Evolutionary conservation across 23 red algal species (phyloP).

Genomic region (Rhodosorus marinus): DNA sequence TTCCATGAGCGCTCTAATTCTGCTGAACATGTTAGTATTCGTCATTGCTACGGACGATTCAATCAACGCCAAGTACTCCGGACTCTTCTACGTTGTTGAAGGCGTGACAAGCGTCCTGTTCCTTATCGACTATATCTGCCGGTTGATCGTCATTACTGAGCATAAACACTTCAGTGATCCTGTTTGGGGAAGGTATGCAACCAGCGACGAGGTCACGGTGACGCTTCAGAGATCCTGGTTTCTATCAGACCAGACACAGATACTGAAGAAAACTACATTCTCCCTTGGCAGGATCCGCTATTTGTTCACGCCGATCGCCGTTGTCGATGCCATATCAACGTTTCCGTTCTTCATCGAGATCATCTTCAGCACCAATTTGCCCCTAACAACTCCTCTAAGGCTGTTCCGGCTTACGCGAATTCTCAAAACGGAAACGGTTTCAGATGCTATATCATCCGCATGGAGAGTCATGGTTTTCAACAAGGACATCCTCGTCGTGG

Average conservation of each 20-base stretch:
- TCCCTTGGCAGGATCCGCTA: too few relatives aligned
- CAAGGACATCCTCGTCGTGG: background rate
- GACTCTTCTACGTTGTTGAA: background rate
- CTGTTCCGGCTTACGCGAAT: background rate
- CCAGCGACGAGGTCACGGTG: too few relatives aligned
- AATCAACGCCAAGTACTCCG: background rate
- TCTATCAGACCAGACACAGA: too few relatives aligned
- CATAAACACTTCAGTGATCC: background rate
- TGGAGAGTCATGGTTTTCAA: background rate
- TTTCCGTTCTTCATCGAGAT: background rate
- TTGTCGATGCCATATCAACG: background rate
- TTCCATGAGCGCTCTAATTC: background rate
- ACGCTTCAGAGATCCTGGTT: too few relatives aligned
- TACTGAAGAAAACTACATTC: too few relatives aligned
- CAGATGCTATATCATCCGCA: background rate
- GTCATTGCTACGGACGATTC: background rate
- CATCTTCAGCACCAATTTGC: background rate
- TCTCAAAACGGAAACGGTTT: background rate
- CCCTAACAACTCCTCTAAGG: background rate
- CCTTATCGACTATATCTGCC: background rate
- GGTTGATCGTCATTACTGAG: background rate
- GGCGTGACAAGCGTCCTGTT: background rate
- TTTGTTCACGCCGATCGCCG: background rate
- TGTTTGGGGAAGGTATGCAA: background rate
- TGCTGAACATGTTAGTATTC: background rate